Evolutionary conservation across 2,329 filamentous ascomycete genomes (phyloP).

Genomic region (Celoporthe dispersa): DNA sequence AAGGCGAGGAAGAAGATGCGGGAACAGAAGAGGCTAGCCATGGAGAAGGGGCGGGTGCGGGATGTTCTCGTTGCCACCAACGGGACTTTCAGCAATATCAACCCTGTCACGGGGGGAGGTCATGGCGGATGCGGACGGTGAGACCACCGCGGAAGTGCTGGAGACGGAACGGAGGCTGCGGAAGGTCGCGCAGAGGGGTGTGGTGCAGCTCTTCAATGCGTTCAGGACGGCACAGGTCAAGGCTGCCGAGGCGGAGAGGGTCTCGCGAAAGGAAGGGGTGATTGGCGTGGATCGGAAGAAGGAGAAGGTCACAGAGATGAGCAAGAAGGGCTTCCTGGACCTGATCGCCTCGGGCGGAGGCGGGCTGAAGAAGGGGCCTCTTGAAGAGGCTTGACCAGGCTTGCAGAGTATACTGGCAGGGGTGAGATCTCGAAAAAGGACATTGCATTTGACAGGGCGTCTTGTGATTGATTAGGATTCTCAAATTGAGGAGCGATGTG

Average conservation of each 20-base stretch:
- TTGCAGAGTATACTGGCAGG: no score
- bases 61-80: slow-evolving; percentile 72
- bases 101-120: slow-evolving; percentile 50
- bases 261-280: slow-evolving; percentile 71
- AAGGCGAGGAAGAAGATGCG: slow-evolving; percentile 80
- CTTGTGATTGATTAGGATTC: slow-evolving; percentile 24
- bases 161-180: slow-evolving; percentile 80
- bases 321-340: slow-evolving; percentile 93
- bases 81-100: slow-evolving; percentile 46
- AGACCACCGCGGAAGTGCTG: slow-evolving; percentile 59
- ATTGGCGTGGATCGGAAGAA: slow-evolving; percentile 80
- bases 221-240: slow-evolving; percentile 91
- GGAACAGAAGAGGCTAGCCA: slow-evolving; percentile 75
- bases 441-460: slow-evolving; percentile 18
- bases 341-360: slow-evolving; percentile 74
- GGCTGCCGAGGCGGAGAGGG: slow-evolving; percentile 75
- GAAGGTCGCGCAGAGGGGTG: slow-evolving; percentile 90
- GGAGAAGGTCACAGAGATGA: slow-evolving; percentile 93
- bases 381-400: slow-evolving; percentile 57
- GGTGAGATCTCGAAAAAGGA: no score
- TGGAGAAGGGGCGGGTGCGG: slow-evolving; percentile 86
- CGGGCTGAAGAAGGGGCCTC: slow-evolving; percentile 59
- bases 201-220: slow-evolving; percentile 95
- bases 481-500: slow-evolving; percentile 21
- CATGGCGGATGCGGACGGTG: slow-evolving; percentile 42